Base-by-base conservation (phyloP, 2,329 filamentous ascomycete species). In the Pseudocercospora crystallina region DNA sequence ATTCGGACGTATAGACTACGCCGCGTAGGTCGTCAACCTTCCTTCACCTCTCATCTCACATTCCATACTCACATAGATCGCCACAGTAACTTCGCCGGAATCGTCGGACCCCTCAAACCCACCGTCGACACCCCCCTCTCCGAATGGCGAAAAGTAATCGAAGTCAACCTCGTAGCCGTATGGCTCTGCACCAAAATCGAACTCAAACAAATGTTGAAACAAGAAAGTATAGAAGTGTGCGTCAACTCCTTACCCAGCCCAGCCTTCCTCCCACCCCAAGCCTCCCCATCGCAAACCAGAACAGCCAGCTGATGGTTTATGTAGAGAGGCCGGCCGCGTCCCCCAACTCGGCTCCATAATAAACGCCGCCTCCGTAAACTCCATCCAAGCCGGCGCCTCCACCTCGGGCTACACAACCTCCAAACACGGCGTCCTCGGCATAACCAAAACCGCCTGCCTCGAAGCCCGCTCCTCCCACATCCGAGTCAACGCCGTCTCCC, bases 341-440 rank as follows among this genome's bases (percentile, higher is more conserved):
- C 54, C 58, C 9, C 61, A 63, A 35, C 52, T 54, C 38, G 67
- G 68, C 10, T 68, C 67, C 1, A 71, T 75, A 49, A 62, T 74
- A 34, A 74, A 73, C 47, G 70, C 70, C 35, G 62, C 70, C 4
- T 72, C 69, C 1, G 65, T 72, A 49, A 71, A 69, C 35, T 67
- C 68, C 4, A 57, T 69, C 49, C 59, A 62, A 51, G 54, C 68
- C 4, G 61, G 67, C 15, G 63, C 66, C 0, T 68, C 66, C 17
- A 70, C 70, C 54, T 61, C 60, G 0, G 69, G 69, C 2, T 74
- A 74, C 47, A 69, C 65, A 0, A 58, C 65, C 2, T 58, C 67
- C 8, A 76, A 76, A 56, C 72, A 75, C 56, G 73, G 68, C 2
- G 50, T 75, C 2, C 55, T 74, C 13, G 73, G 70, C 2, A 57